A percentile compares a stretch with the other conserved stretches of the same genome.
These are phyloP conservation scores for Blakeslea trispora DNA, from an alignment of 371 early-diverging fungal genomes.

Conservation along the genomic window DNA sequence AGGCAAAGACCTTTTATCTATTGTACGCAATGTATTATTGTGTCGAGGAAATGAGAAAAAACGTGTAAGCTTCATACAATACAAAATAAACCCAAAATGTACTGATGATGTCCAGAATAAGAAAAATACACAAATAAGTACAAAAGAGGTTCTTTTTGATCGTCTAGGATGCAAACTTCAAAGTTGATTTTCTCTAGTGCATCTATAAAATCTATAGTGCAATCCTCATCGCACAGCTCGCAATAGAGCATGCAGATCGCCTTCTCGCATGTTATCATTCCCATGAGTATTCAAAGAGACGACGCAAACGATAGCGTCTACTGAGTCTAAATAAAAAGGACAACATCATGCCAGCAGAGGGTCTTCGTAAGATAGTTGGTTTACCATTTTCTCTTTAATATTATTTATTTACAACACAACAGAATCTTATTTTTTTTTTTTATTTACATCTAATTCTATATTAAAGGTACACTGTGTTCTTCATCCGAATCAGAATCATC, in stretches of 20 bases:
- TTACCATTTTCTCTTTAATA: no score
- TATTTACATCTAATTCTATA: no score
- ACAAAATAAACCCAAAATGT: no score
- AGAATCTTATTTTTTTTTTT: no score
- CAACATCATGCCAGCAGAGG: no score
- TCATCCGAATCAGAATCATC: background rate
- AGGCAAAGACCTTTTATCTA: no score
- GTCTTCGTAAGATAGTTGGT: no score
- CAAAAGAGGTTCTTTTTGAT: conserved; percentile 16
- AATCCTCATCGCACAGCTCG: conserved; percentile 18
- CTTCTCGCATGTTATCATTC: conserved; percentile 16
- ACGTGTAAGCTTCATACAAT: no score
- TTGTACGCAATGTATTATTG: no score
- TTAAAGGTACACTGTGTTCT: background rate
- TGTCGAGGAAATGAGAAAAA: no score
- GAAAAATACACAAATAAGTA: conserved; percentile 16
- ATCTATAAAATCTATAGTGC: conserved; percentile 15
- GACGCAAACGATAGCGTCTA: background rate
- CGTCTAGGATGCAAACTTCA: conserved; percentile 18
- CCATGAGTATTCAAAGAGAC: conserved; percentile 14
- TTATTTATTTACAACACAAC: no score
- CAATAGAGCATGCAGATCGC: conserved; percentile 21
- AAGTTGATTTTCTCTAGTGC: conserved; percentile 13
- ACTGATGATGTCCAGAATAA: conserved; percentile 13
- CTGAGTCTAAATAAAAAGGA: no score